Conservation (phyloP, 768 basidiomycete genomes). For the Termitomyces sp. region DNA sequence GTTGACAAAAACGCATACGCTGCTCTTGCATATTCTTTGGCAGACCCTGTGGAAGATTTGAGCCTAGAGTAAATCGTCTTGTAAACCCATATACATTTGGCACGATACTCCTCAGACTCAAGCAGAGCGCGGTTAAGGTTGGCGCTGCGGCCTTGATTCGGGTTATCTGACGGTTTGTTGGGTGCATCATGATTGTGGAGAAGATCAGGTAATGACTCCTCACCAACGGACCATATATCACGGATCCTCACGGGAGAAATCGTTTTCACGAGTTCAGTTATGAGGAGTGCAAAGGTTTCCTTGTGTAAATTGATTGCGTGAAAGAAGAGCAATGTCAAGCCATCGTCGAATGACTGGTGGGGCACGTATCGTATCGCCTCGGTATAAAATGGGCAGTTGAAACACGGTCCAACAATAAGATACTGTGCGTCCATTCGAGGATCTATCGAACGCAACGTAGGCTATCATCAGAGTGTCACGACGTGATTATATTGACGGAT, state of each 20-base stretch:
- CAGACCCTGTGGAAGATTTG: background rate
- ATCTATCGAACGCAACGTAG: no score
- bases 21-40: slow-evolving; percentile 4
- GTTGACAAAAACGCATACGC: slow-evolving; percentile 4
- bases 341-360: background rate
- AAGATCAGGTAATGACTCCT: background rate
- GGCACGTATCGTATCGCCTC: slow-evolving; percentile 2
- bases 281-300: slow-evolving; percentile 1
- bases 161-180: background rate
- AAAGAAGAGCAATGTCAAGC: slow-evolving; percentile 6
- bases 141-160: slow-evolving; percentile 6
- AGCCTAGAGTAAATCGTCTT: background rate
- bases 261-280: background rate
- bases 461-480: no score
- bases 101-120: background rate
- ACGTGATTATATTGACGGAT: no score
- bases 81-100: background rate
- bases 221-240: slow-evolving; percentile 5
- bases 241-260: slow-evolving; percentile 1
- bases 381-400: background rate
- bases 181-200: no score
- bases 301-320: slow-evolving; percentile 7
- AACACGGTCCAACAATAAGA: background rate
- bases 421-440: background rate
- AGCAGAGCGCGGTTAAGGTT: background rate